A percentile compares a stretch with the other conserved stretches of the same genome.
Conservation (phyloP, 192 early-diverging fungal genomes). For the Podila horticola region DNA sequence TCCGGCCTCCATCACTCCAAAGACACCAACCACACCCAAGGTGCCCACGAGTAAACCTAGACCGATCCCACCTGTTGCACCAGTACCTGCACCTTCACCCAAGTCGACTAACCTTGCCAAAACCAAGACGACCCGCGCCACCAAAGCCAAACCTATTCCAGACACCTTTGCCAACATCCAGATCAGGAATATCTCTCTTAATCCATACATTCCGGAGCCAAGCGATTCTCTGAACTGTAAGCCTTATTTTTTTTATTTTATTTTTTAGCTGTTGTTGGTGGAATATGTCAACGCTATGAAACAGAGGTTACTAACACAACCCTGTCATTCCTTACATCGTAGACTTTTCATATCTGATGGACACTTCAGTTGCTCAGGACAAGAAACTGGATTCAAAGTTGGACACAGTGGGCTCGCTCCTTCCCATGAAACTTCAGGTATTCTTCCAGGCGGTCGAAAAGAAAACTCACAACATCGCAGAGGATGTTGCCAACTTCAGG, state of each 20-base stretch:
- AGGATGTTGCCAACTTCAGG: slow-evolving; percentile 8
- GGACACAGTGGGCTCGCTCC: slow-evolving; percentile 4
- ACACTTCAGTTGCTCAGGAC: slow-evolving; percentile 21
- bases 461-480: slow-evolving; percentile 9
- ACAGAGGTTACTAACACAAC: not conserved
- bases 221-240: slow-evolving; percentile 7
- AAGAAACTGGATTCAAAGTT: slow-evolving; percentile 30
- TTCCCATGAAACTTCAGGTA: slow-evolving; percentile 16
- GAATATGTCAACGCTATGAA: no score
- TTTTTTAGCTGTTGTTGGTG: not conserved
- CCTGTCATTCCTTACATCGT: not conserved
- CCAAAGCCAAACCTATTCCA: not conserved
- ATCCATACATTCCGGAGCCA: slow-evolving; percentile 17
- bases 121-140: not conserved
- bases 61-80: not conserved
- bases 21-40: no score
- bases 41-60: not conserved
- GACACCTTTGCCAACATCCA: slow-evolving; percentile 9
- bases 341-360: slow-evolving; percentile 38
- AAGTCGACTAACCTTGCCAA: not conserved
- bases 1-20: no score
- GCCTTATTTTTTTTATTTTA: not conserved
- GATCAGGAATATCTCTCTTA: slow-evolving; percentile 43
- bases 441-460: slow-evolving; percentile 27
- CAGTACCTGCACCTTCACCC: not conserved